These are phyloP conservation scores for Candida oleophila DNA, from an alignment of 805 yeast genomes.

Conservation along the genomic window DNA sequence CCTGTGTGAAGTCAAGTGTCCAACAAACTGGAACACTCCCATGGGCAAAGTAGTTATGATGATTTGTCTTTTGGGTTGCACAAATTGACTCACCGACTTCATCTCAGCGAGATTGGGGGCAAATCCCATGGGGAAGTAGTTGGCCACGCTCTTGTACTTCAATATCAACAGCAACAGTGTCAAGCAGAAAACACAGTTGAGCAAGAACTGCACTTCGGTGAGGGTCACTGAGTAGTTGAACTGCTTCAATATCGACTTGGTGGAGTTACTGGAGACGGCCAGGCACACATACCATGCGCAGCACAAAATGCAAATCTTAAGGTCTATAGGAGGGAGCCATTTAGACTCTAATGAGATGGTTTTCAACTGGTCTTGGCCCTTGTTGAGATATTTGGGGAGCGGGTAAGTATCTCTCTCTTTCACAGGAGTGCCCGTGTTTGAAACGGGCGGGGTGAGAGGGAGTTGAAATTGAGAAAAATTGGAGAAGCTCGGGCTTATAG, in stretches of 20 bases:
- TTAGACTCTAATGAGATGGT: background rate
- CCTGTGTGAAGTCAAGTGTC: constrained; percentile 87
- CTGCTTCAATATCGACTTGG: constrained; percentile 68
- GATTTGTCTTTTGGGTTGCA: constrained; percentile 54
- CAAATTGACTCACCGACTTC: constrained; percentile 36
- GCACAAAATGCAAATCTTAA: constrained; percentile 47
- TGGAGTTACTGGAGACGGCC: constrained; percentile 77
- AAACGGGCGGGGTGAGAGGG: constrained; percentile 35
- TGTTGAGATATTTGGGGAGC: background rate
- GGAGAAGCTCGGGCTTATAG: constrained; percentile 10
- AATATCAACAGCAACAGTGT: constrained; percentile 26
- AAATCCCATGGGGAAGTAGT: constrained; percentile 46
- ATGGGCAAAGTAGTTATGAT: constrained; percentile 79
- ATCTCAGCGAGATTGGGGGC: constrained; percentile 37
- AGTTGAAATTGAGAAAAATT: constrained; percentile 14
- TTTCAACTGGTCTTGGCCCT: constrained; percentile 1
- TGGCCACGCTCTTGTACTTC: constrained; percentile 15
- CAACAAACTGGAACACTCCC: constrained; percentile 91
- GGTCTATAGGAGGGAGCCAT: constrained; percentile 25
- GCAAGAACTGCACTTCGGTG: constrained; percentile 81
- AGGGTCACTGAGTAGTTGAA: constrained; percentile 84
- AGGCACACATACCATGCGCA: constrained; percentile 76
- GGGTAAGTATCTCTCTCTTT: constrained; percentile 16
- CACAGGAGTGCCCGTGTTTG: constrained; percentile 30
- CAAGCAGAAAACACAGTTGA: constrained; percentile 65